A percentile compares a stretch with the other conserved stretches of the same genome.
Conservation (phyloP, 805 yeast species). For the Deakozyma indianensis region DNA sequence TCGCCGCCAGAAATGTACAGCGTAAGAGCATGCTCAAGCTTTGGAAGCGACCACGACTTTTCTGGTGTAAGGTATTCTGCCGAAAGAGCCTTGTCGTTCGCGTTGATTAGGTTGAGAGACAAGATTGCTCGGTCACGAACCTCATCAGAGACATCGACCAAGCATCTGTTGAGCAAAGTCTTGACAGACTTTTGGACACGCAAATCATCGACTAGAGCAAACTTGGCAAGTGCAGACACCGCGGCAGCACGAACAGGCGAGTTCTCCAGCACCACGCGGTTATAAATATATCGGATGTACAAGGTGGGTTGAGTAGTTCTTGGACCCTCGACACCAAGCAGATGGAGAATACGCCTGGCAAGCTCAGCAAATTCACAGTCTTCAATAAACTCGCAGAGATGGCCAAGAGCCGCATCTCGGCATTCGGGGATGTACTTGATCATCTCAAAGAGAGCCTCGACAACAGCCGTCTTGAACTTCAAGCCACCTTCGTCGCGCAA, state of each 20-base stretch:
- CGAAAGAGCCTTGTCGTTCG: constrained; percentile 24
- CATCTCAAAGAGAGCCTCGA: constrained; percentile 86
- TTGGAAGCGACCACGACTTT: constrained; percentile 54
- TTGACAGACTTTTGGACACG: constrained; percentile 53
- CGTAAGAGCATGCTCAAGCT: constrained; percentile 66
- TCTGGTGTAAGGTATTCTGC: constrained; percentile 48
- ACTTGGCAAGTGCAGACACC: constrained; percentile 80
- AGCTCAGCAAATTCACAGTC: constrained; percentile 95
- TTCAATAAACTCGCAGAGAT: constrained; percentile 91
- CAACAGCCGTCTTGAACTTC: constrained; percentile 69
- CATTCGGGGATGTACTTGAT: constrained; percentile 77
- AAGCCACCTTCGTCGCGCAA: constrained; percentile 87
- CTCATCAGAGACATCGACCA: constrained; percentile 85
- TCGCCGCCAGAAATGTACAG: constrained; percentile 43
- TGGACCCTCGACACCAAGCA: constrained; percentile 93
- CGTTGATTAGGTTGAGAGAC: constrained; percentile 51
- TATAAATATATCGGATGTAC: constrained; percentile 90
- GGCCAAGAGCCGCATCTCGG: constrained; percentile 68
- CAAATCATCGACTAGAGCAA: constrained; percentile 62
- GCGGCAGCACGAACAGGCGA: constrained; percentile 94
- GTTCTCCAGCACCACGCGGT: constrained; percentile 91
- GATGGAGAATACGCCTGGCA: constrained; percentile 80
- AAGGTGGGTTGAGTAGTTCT: constrained; percentile 69
- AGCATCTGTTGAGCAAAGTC: constrained; percentile 66
- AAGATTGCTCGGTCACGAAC: constrained; percentile 95